Conservation (phyloP, 106 monocot species). For the Amphibolis antarctica region DNA sequence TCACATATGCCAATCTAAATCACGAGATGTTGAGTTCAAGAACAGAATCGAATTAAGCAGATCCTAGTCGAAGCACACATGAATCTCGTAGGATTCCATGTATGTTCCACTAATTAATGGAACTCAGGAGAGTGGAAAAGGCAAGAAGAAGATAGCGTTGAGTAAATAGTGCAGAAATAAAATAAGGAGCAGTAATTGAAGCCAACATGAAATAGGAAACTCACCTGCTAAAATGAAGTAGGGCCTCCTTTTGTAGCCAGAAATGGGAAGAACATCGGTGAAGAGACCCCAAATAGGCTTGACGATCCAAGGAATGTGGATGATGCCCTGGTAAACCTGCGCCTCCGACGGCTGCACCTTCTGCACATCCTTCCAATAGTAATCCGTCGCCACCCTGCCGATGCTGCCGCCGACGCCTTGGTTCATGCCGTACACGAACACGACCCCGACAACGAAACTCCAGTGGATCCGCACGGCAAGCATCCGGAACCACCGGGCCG, state of each 20-base stretch:
- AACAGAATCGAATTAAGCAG: too few species aligned
- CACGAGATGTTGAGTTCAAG: too few species aligned
- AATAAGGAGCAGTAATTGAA: too few species aligned
- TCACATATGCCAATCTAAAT: too few species aligned
- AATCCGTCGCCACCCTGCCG: conserved; percentile 48
- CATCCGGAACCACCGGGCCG: conserved; percentile 46
- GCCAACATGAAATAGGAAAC: too few species aligned
- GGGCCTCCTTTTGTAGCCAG: conserved; percentile 55
- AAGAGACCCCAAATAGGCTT: conserved; percentile 79
- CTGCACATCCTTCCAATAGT: conserved; percentile 93
- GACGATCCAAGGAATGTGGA: conserved; percentile 52
- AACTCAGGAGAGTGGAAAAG: too few species aligned
- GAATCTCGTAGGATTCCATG: too few species aligned
- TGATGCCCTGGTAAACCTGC: conserved; percentile 44
- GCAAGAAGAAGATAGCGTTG: too few species aligned
- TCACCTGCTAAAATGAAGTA: conserved; percentile 65
- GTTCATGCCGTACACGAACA: conserved; percentile 52
- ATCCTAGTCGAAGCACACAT: too few species aligned
- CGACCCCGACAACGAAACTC: conserved; percentile 51
- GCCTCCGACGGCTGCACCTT: conserved; percentile 53
- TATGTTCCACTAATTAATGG: too few species aligned
- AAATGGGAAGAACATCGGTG: conserved; percentile 59
- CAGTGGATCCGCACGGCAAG: conserved; percentile 33
- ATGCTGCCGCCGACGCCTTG: conserved; percentile 54
- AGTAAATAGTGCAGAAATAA: too few species aligned